Evolutionary conservation across 192 early-diverging fungal genomes (phyloP).

Genomic region (Coemansia sp.): DNA sequence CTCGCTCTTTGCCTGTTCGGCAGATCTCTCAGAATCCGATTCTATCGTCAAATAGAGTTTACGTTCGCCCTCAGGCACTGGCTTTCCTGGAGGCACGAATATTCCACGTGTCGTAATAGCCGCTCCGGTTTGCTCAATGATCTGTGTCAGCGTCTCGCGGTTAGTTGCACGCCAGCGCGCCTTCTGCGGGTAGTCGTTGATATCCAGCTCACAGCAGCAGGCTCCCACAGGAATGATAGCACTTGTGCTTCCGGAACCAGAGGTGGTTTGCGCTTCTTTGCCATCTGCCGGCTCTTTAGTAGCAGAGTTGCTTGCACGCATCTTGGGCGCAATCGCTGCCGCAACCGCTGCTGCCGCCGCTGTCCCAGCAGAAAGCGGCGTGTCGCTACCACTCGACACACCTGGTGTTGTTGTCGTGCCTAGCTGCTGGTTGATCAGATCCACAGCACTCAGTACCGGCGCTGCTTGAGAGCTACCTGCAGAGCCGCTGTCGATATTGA

Average conservation of each 20-base stretch:
- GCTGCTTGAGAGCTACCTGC: not conserved
- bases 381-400: not conserved
- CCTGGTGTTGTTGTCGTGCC: constrained; percentile 6
- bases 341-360: not conserved
- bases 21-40: constrained; percentile 81
- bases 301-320: not conserved
- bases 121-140: constrained; percentile 88
- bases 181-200: constrained; percentile 97
- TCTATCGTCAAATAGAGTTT: constrained; percentile 96
- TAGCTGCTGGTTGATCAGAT: constrained; percentile 50
- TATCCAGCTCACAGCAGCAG: constrained; percentile 75
- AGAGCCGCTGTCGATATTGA: constrained; percentile 21
- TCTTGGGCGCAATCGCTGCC: constrained; percentile 6
- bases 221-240: constrained; percentile 20
- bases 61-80: constrained; percentile 69
- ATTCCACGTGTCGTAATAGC: constrained; percentile 94
- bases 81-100: constrained; percentile 84
- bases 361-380: not conserved
- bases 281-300: not conserved
- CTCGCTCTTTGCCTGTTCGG: constrained; percentile 91
- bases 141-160: constrained; percentile 90
- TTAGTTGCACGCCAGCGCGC: constrained; percentile 95
- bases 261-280: not conserved
- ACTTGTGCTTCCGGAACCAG: not conserved
- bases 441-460: constrained; percentile 25